Percentiles rank a stretch among this genome's conserved stretches.
Conservation (phyloP, 441 rosid species). For the Macaranga tanarius region DNA sequence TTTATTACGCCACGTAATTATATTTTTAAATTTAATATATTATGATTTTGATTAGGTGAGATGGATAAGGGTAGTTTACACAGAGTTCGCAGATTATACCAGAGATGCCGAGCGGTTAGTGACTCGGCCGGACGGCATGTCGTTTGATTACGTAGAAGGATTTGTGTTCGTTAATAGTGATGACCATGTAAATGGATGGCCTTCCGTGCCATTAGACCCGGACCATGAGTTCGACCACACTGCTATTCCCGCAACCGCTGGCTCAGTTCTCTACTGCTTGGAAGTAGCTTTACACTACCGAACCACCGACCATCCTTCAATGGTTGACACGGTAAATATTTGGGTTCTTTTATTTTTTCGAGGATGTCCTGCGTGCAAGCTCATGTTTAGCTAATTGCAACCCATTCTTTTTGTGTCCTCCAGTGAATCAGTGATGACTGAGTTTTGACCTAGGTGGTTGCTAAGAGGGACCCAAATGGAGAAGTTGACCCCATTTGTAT, state of each 20-base stretch:
- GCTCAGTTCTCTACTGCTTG: slow-evolving; percentile 82
- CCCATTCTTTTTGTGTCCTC: slow-evolving; percentile 1
- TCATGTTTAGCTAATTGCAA: neutral
- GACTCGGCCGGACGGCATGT: slow-evolving; percentile 46
- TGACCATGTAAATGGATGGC: slow-evolving; percentile 85
- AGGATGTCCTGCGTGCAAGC: slow-evolving; percentile 7
- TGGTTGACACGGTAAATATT: slow-evolving; percentile 59
- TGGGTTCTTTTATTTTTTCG: too few species aligned
- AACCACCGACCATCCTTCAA: slow-evolving; percentile 37
- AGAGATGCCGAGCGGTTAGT: slow-evolving; percentile 80
- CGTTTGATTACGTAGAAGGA: slow-evolving; percentile 89
- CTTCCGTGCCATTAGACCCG: slow-evolving; percentile 55
- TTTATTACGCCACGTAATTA: too few species aligned
- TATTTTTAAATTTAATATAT: too few species aligned
- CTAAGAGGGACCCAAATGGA: slow-evolving; percentile 28
- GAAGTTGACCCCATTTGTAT: slow-evolving; percentile 25
- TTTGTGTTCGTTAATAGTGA: slow-evolving; percentile 78
- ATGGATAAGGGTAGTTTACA: slow-evolving; percentile 82
- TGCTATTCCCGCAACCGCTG: slow-evolving; percentile 46
- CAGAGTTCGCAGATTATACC: slow-evolving; percentile 65
- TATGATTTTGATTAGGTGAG: slow-evolving; percentile 56
- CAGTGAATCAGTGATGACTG: slow-evolving; percentile 14
- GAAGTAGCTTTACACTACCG: slow-evolving; percentile 72
- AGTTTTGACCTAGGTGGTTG: slow-evolving; percentile 36
- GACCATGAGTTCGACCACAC: slow-evolving; percentile 44